phyloP scores from a whole-genome alignment of 164 flowering plant genomes.

The Liriodendron chinense region DNA sequence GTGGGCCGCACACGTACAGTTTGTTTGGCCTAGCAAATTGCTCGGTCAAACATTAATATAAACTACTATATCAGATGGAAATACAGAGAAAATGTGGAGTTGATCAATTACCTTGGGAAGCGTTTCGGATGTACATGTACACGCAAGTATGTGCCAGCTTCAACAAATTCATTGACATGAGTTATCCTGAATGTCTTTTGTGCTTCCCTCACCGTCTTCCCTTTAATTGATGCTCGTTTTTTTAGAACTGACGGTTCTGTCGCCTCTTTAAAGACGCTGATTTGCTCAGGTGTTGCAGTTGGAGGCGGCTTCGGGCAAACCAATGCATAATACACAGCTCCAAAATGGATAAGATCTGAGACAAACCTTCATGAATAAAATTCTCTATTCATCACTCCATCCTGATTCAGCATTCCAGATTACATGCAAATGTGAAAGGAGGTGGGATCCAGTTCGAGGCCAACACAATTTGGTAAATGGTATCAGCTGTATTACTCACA shows the following conservation, averaged over 20 bases:
- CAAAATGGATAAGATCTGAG: constrained; percentile 94
- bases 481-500: background rate
- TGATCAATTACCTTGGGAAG: constrained; percentile 62
- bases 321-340: constrained; percentile 92
- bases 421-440: constrained; percentile 1
- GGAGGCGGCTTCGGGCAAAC: constrained; percentile 91
- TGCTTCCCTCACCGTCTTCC: constrained; percentile 86
- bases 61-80: background rate
- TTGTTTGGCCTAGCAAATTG: background rate
- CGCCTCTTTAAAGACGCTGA: constrained; percentile 51
- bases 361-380: constrained; percentile 71
- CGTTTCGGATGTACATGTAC: constrained; percentile 97
- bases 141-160: constrained; percentile 85
- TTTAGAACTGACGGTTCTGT: constrained; percentile 69
- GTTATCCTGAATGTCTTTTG: constrained; percentile 86
- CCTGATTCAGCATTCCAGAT: constrained; percentile 5
- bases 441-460: background rate
- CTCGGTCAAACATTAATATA: no score
- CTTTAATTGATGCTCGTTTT: constrained; percentile 69
- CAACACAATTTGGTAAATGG: background rate
- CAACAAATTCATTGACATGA: constrained; percentile 61
- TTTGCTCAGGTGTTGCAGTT: constrained; percentile 79
- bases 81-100: background rate
- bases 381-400: constrained; percentile 20
- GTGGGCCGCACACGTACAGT: background rate